Evolutionary conservation across 164 flowering plant genomes (phyloP).

Genomic region (Macadamia integrifolia): DNA sequence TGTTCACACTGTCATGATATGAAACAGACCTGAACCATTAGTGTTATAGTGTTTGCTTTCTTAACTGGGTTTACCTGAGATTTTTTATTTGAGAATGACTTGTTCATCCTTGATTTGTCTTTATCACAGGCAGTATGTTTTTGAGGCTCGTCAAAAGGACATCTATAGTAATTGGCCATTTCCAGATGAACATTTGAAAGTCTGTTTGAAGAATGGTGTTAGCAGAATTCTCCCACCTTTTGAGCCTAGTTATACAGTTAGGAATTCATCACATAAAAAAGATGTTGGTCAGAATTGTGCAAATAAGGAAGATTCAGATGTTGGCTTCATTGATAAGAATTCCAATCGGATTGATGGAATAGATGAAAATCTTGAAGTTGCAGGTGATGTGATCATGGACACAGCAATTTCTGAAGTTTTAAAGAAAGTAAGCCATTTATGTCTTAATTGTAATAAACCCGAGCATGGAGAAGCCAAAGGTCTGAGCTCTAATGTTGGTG

Average conservation of each 20-base stretch:
- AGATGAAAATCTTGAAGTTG: slow-evolving; percentile 6
- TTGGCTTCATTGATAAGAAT: neutral
- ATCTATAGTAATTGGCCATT: slow-evolving; percentile 31
- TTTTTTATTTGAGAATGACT: too few relatives aligned
- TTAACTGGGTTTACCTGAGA: too few relatives aligned
- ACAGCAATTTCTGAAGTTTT: slow-evolving; percentile 9
- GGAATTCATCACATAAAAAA: slow-evolving; percentile 6
- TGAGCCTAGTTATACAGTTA: slow-evolving; percentile 10
- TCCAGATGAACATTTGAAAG: slow-evolving; percentile 17
- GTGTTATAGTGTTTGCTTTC: too few relatives aligned
- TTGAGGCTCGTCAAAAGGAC: slow-evolving; percentile 20
- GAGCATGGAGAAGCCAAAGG: slow-evolving; percentile 13
- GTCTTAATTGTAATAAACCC: slow-evolving; percentile 3
- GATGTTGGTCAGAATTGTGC: neutral
- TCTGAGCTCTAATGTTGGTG: neutral
- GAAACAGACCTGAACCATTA: too few relatives aligned
- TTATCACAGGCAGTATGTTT: slow-evolving; percentile 25
- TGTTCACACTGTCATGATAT: neutral
- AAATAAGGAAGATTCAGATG: slow-evolving; percentile 4
- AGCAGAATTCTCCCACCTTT: slow-evolving; percentile 28
- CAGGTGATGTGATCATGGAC: neutral
- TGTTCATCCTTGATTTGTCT: neutral
- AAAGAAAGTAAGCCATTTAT: slow-evolving; percentile 7
- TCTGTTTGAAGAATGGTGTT: slow-evolving; percentile 23
- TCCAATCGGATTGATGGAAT: neutral